These are phyloP conservation scores for Cantharellus cinnabarinus DNA, from an alignment of 768 basidiomycete genomes.

Conservation along the genomic window DNA sequence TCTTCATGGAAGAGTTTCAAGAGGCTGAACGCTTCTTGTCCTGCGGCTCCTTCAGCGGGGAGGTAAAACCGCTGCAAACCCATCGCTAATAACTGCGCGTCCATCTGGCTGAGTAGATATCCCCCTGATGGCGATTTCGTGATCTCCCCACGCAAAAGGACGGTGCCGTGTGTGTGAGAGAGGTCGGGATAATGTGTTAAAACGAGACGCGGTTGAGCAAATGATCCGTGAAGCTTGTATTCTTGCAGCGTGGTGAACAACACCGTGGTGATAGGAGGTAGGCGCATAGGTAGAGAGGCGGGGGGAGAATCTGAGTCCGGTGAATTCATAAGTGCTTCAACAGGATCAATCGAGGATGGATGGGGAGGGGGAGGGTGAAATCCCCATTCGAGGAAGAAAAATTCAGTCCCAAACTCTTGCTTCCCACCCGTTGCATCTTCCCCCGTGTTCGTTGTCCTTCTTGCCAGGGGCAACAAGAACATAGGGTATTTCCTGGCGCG, in stretches of 20 bases:
- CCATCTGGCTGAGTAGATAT: conserved; percentile 51
- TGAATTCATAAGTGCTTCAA: neutral
- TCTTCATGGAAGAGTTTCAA: conserved; percentile 44
- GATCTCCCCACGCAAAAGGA: conserved; percentile 82
- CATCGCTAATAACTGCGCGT: conserved; percentile 67
- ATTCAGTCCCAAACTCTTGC: conserved; percentile 37
- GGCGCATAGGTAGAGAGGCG: conserved; percentile 25
- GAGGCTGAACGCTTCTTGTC: conserved; percentile 28
- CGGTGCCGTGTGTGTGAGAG: conserved; percentile 52
- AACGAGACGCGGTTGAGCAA: conserved; percentile 79
- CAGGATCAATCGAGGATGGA: conserved; percentile 20
- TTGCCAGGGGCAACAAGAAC: conserved; percentile 68
- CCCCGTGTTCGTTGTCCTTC: conserved; percentile 14
- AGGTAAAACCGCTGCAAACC: conserved; percentile 75
- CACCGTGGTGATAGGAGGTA: conserved; percentile 32
- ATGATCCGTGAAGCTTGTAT: conserved; percentile 68
- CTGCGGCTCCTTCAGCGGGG: conserved; percentile 26
- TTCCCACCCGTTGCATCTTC: conserved; percentile 16
- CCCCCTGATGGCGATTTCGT: conserved; percentile 40
- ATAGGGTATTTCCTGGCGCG: conserved; percentile 46
- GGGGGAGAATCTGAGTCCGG: conserved; percentile 22
- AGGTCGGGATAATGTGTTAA: conserved; percentile 87
- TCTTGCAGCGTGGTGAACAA: conserved; percentile 87
- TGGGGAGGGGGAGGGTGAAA: conserved; percentile 53
- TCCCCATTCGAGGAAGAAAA: conserved; percentile 78